These are phyloP conservation scores for Trichoderma sp. DNA, from an alignment of 2,329 filamentous ascomycete species.

Conservation along the genomic window DNA sequence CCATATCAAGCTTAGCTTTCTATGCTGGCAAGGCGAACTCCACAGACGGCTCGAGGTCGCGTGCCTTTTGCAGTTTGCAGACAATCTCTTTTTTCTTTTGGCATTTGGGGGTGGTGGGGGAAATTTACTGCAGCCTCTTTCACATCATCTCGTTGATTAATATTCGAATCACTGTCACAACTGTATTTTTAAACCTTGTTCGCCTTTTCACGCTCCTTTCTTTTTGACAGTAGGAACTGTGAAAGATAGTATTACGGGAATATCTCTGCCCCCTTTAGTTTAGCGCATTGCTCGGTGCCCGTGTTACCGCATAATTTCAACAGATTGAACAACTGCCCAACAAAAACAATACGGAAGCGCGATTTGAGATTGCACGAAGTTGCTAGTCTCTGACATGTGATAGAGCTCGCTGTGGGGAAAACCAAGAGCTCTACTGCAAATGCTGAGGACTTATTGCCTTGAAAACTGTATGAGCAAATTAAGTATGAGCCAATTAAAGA, in stretches of 20 bases:
- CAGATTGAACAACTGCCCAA: conserved; percentile 13
- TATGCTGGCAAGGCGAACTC: neutral
- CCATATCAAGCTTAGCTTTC: conserved; percentile 14
- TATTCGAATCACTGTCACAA: neutral
- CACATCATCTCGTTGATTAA: neutral
- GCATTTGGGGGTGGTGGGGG: neutral
- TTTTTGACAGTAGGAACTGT: neutral
- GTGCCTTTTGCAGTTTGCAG: conserved; percentile 9
- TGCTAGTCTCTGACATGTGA: conserved; percentile 21
- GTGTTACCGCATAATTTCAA: neutral
- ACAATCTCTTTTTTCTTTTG: neutral
- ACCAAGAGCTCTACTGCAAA: neutral
- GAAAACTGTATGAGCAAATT: neutral
- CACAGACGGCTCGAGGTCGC: conserved; percentile 16
- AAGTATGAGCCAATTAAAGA: neutral
- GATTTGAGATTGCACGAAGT: neutral
- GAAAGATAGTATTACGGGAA: neutral
- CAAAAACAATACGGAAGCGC: conserved; percentile 13
- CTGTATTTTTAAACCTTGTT: neutral
- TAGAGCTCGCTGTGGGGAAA: neutral
- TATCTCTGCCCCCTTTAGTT: conserved; percentile 8
- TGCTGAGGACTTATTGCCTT: too few species aligned
- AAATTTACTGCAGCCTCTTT: neutral
- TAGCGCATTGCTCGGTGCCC: neutral
- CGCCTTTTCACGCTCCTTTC: neutral